A percentile compares a stretch with the other conserved stretches of the same genome.
phyloP scores from a whole-genome alignment of 441 rosid species.

The Syzygium malaccense region DNA sequence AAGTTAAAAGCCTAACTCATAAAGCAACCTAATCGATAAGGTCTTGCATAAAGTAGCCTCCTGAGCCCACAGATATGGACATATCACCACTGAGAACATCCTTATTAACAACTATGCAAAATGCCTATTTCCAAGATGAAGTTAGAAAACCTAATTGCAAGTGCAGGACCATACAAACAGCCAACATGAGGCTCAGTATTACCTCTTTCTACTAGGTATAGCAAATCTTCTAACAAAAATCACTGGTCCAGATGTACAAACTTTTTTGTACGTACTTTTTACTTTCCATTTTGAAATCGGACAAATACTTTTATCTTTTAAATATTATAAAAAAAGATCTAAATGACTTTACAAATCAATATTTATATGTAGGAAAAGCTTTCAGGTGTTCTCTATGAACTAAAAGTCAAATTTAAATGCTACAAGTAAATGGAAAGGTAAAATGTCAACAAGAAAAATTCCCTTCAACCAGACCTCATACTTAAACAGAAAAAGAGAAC shows the following conservation, averaged over 20 bases:
- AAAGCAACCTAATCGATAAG: neutral
- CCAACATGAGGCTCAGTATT: neutral
- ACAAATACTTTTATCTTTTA: neutral
- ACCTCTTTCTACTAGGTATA: neutral
- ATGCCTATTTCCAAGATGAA: neutral
- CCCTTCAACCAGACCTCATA: neutral
- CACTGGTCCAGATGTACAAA: neutral
- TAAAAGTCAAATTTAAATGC: neutral
- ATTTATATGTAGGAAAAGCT: neutral
- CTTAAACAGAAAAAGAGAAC: neutral
- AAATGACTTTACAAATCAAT: neutral
- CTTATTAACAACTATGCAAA: neutral
- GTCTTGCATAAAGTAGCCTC: neutral
- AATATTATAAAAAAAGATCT: neutral
- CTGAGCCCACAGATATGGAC: neutral
- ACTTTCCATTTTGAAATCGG: neutral
- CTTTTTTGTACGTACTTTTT: neutral
- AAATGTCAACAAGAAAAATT: neutral
- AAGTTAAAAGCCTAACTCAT: neutral
- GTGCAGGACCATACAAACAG: neutral
- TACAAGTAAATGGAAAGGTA: neutral
- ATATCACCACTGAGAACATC: neutral
- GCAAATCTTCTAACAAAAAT: neutral
- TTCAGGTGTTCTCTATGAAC: neutral
- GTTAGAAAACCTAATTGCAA: neutral